Evolutionary conservation across 176 grass and related monocot genomes (phyloP).

Genomic region (Raddia distichophylla): DNA sequence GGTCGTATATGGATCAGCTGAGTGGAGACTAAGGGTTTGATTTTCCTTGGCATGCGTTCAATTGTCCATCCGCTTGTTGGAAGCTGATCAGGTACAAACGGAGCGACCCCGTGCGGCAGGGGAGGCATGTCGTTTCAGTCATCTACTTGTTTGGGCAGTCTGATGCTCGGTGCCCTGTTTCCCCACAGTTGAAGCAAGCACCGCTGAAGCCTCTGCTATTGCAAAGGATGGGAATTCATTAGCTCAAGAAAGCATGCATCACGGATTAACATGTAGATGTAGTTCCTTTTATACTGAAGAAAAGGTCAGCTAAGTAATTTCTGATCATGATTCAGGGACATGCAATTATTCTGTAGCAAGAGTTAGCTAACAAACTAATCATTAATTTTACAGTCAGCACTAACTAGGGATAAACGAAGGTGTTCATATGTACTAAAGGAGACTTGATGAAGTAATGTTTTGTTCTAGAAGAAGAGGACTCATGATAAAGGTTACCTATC

Average conservation of each 20-base stretch:
- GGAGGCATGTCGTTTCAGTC: conserved; percentile 1
- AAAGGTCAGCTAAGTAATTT: background rate
- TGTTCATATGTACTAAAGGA: background rate
- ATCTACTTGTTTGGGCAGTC: conserved; percentile 93
- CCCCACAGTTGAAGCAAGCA: conserved; percentile 84
- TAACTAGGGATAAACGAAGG: conserved; percentile 1
- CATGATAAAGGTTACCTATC: background rate
- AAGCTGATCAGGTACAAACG: conserved; percentile 16
- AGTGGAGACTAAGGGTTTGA: background rate
- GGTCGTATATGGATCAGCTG: conserved; percentile 24
- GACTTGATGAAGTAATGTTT: background rate
- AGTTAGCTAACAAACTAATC: background rate
- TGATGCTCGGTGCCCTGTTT: conserved; percentile 81
- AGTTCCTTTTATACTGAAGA: background rate
- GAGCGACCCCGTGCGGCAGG: conserved; percentile 20
- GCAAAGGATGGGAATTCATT: background rate
- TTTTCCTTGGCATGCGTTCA: conserved; percentile 24
- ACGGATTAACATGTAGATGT: background rate
- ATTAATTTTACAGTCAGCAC: background rate
- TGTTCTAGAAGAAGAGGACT: background rate
- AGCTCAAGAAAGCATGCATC: conserved; percentile 21
- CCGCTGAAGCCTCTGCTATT: conserved; percentile 77
- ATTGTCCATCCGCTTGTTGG: conserved; percentile 21
- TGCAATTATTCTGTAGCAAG: background rate
- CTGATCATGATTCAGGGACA: conserved; percentile 18